phyloP scores from a whole-genome alignment of 495 filamentous ascomycete species.

The Penicillium tannophilum region DNA sequence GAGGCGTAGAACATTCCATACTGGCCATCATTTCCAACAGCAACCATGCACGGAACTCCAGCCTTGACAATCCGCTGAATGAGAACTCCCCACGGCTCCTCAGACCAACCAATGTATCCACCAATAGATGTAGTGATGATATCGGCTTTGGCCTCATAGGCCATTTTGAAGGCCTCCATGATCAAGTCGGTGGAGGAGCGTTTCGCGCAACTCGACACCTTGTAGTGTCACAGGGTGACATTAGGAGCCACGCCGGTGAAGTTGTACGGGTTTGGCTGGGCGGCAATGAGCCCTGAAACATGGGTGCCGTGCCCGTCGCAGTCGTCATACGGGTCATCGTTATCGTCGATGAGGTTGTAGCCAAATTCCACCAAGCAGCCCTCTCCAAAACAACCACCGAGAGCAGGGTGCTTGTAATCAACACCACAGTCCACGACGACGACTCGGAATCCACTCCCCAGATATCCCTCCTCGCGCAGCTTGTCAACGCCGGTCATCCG shows the following conservation, averaged over 20 bases:
- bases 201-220: slow-evolving; percentile 52
- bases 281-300: slow-evolving; percentile 46
- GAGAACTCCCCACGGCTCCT: slow-evolving; percentile 25
- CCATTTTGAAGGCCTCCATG: slow-evolving; percentile 57
- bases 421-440: slow-evolving; percentile 46
- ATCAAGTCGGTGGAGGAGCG: slow-evolving; percentile 54
- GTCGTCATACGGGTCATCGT: slow-evolving; percentile 11
- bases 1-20: slow-evolving; percentile 56
- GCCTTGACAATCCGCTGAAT: slow-evolving; percentile 10
- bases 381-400: slow-evolving; percentile 58
- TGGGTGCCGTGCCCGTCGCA: slow-evolving; percentile 33
- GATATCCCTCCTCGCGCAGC: slow-evolving; percentile 20
- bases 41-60: slow-evolving; percentile 57
- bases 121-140: slow-evolving; percentile 63
- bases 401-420: slow-evolving; percentile 59
- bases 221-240: slow-evolving; percentile 56
- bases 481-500: slow-evolving; percentile 28
- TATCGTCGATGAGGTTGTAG: slow-evolving; percentile 30
- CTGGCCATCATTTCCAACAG: slow-evolving; percentile 56
- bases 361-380: slow-evolving; percentile 55
- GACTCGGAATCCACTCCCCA: slow-evolving; percentile 18
- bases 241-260: slow-evolving; percentile 58
- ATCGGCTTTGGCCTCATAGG: slow-evolving; percentile 58
- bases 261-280: slow-evolving; percentile 46
- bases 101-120: slow-evolving; percentile 55